These are phyloP conservation scores for Lipomyces kockii DNA, from an alignment of 805 yeast species.

Conservation along the genomic window DNA sequence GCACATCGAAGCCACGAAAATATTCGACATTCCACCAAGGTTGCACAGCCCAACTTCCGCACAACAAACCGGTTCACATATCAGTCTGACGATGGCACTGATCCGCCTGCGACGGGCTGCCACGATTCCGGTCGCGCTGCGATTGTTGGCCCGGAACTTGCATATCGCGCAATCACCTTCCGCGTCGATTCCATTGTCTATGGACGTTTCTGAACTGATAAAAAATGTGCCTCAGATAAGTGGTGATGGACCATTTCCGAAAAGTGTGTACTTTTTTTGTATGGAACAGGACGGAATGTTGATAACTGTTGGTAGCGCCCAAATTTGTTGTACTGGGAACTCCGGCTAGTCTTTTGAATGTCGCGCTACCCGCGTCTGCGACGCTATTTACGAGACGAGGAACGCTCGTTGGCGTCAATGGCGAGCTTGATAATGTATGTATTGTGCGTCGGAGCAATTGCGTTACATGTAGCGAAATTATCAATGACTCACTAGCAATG, in stretches of 20 bases:
- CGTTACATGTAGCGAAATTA: neutral
- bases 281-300: neutral
- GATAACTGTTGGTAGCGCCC: constrained; percentile 42
- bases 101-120: neutral
- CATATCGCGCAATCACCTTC: constrained; percentile 53
- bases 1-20: neutral
- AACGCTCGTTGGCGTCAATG: constrained; percentile 52
- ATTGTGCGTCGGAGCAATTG: neutral
- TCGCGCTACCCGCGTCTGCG: constrained; percentile 52
- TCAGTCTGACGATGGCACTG: neutral
- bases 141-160: constrained; percentile 13
- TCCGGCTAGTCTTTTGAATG: constrained; percentile 50
- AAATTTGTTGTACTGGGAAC: constrained; percentile 51
- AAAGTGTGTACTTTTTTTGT: constrained; percentile 15
- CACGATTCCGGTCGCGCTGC: neutral
- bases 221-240: constrained; percentile 36
- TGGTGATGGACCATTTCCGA: constrained; percentile 41
- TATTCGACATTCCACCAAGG: neutral
- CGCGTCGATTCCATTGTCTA: constrained; percentile 38
- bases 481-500: constrained; percentile 9
- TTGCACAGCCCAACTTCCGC: neutral
- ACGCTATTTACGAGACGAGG: constrained; percentile 51
- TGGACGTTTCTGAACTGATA: constrained; percentile 38
- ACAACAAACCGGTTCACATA: neutral
- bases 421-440: constrained; percentile 44